A percentile compares a stretch with the other conserved stretches of the same genome.
phyloP scores from a whole-genome alignment of 2,329 filamentous ascomycete species.

The Cladophialophora exuberans region DNA sequence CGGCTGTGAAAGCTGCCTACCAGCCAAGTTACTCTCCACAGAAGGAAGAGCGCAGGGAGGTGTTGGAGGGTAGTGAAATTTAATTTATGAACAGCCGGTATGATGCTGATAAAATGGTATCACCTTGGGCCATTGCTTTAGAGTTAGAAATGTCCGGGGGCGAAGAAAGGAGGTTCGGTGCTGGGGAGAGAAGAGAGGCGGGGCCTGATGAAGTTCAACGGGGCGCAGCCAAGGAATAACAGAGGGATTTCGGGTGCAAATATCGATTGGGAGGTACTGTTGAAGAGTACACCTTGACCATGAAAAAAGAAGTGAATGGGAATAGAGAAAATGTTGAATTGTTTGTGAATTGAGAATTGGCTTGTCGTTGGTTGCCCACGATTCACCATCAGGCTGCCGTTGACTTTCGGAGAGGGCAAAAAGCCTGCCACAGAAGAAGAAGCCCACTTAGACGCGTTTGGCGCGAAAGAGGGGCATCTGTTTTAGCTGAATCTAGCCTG shows the following conservation, averaged over 20 bases:
- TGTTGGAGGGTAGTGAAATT: not conserved
- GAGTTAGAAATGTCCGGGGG: slow-evolving; percentile 1
- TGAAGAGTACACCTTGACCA: not conserved
- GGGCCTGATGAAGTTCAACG: slow-evolving; percentile 5
- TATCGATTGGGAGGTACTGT: not conserved
- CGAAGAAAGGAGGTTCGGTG: not conserved
- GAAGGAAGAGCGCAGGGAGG: not conserved
- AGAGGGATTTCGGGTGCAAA: too few relatives aligned
- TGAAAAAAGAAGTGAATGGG: not conserved
- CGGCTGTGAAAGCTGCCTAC: slow-evolving; percentile 4
- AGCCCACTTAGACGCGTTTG: slow-evolving; percentile 16
- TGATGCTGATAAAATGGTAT: slow-evolving; percentile 14
- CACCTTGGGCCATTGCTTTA: slow-evolving; percentile 20
- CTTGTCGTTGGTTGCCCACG: slow-evolving; percentile 1
- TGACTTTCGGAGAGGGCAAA: not conserved
- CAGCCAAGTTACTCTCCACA: slow-evolving; percentile 1
- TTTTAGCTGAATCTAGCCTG: not conserved
- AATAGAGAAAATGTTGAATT: slow-evolving; percentile 6
- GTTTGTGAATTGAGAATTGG: not conserved
- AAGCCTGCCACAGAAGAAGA: too few relatives aligned
- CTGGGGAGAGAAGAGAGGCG: slow-evolving; percentile 11
- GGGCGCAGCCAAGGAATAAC: not conserved
- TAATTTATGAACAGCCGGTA: slow-evolving; percentile 9
- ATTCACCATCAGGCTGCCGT: slow-evolving; percentile 4
- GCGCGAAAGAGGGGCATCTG: slow-evolving; percentile 11